These are phyloP conservation scores for Botrytis byssoidea DNA, from an alignment of 2,329 filamentous ascomycete genomes.

Conservation along the genomic window DNA sequence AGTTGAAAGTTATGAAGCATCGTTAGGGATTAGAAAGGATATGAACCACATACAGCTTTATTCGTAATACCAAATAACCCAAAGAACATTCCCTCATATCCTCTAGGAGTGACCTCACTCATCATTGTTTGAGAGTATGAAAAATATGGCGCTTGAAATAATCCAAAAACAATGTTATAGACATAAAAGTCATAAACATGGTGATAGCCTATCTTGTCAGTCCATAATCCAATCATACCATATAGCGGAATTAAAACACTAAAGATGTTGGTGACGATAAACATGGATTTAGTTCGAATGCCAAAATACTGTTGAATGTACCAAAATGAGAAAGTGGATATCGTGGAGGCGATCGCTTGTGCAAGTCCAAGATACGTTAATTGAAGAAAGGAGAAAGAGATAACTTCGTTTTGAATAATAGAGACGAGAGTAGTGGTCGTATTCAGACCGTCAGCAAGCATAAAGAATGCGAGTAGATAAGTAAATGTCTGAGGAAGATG, in stretches of 20 bases:
- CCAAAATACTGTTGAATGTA: conserved; percentile 45
- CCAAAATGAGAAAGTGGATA: conserved; percentile 45
- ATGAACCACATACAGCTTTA: conserved; percentile 40
- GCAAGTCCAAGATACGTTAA: conserved; percentile 44
- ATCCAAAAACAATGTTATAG: conserved; percentile 44
- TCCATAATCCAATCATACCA: conserved; percentile 45
- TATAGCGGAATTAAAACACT: conserved; percentile 44
- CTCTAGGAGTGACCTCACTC: conserved; percentile 44
- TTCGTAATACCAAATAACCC: conserved; percentile 46
- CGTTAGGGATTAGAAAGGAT: too few relatives aligned
- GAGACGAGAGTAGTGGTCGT: conserved; percentile 42
- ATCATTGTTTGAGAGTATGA: conserved; percentile 47
- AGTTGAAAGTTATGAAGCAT: neutral
- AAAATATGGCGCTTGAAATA: conserved; percentile 46
- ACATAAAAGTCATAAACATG: conserved; percentile 44
- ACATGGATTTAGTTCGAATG: conserved; percentile 44
- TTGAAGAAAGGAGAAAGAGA: conserved; percentile 44
- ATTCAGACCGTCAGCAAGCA: conserved; percentile 45
- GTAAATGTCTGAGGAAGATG: conserved; percentile 44
- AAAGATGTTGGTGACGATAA: conserved; percentile 44
- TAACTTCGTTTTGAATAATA: conserved; percentile 44
- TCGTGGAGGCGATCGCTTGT: conserved; percentile 42
- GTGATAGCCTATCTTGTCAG: conserved; percentile 43
- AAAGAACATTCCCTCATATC: conserved; percentile 47
- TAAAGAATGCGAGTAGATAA: conserved; percentile 45